Conservation (phyloP, 306 rosid species). For the Corylus heterophylla region DNA sequence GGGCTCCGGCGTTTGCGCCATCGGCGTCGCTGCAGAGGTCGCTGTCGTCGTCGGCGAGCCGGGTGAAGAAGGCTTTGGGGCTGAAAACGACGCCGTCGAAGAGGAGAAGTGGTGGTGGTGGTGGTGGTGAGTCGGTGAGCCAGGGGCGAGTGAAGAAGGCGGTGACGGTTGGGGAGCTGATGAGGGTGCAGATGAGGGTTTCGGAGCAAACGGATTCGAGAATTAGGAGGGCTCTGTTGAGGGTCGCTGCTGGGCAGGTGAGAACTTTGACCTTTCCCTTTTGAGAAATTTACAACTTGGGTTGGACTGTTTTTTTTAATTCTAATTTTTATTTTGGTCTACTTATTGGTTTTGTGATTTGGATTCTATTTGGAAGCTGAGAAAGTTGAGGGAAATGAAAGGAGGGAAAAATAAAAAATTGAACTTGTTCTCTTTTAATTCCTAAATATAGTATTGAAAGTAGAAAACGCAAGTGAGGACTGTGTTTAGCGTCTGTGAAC, state of each 20-base stretch:
- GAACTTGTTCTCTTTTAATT: not conserved
- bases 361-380: constrained; percentile 14
- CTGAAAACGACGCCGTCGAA: constrained; percentile 59
- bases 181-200: constrained; percentile 82
- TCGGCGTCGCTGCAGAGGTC: constrained; percentile 70
- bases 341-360: not conserved
- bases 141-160: constrained; percentile 46
- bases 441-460: not conserved
- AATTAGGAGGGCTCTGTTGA: constrained; percentile 71
- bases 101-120: constrained; percentile 21
- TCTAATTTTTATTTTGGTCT: not conserved
- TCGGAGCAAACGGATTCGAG: constrained; percentile 83
- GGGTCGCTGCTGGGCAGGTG: constrained; percentile 94
- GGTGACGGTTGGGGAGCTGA: constrained; percentile 75
- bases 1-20: constrained; percentile 31
- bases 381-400: constrained; percentile 1
- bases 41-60: constrained; percentile 76
- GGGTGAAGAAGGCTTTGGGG: constrained; percentile 85
- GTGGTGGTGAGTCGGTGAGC: constrained; percentile 31
- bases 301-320: not conserved
- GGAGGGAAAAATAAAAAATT: not conserved
- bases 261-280: constrained; percentile 1
- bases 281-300: not conserved
- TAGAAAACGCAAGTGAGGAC: not conserved
- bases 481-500: constrained; percentile 3